Conservation (phyloP, 2,329 filamentous ascomycete species). For the Mariannaea elegans region DNA sequence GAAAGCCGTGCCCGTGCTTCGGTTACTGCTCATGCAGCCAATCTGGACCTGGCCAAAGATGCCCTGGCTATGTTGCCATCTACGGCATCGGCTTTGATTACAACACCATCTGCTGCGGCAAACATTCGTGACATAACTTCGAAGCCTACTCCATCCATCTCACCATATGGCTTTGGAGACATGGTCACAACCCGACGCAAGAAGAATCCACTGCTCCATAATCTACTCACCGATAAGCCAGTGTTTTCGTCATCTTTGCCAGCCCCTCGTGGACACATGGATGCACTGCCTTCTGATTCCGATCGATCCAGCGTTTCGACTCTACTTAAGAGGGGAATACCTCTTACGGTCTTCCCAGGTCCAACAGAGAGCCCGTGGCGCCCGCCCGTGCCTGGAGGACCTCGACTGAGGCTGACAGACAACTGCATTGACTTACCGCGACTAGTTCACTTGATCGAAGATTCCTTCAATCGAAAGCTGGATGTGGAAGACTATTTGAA, state of each 20-base stretch:
- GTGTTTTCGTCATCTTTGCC: conserved; percentile 92
- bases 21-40: conserved; percentile 65
- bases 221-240: conserved; percentile 94
- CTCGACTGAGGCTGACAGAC: conserved; percentile 77
- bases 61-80: conserved; percentile 81
- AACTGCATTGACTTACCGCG: conserved; percentile 83
- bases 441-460: conserved; percentile 87
- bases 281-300: conserved; percentile 28
- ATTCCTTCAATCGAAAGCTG: conserved; percentile 88
- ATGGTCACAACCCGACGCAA: conserved; percentile 64
- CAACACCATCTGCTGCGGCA: conserved; percentile 85
- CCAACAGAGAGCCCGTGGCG: conserved; percentile 75
- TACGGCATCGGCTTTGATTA: conserved; percentile 87
- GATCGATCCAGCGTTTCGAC: conserved; percentile 66
- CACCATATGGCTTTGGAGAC: conserved; percentile 58
- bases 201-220: conserved; percentile 91
- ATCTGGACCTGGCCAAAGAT: conserved; percentile 76
- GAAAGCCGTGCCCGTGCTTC: conserved; percentile 41
- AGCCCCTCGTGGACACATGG: conserved; percentile 65
- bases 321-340: conserved; percentile 90
- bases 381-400: conserved; percentile 66
- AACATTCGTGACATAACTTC: conserved; percentile 50
- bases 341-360: conserved; percentile 83
- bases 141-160: conserved; percentile 40
- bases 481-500: conserved; percentile 84